Evolutionary conservation across 2,329 filamentous ascomycete genomes (phyloP).

Genomic region (Fusarium sp.): DNA sequence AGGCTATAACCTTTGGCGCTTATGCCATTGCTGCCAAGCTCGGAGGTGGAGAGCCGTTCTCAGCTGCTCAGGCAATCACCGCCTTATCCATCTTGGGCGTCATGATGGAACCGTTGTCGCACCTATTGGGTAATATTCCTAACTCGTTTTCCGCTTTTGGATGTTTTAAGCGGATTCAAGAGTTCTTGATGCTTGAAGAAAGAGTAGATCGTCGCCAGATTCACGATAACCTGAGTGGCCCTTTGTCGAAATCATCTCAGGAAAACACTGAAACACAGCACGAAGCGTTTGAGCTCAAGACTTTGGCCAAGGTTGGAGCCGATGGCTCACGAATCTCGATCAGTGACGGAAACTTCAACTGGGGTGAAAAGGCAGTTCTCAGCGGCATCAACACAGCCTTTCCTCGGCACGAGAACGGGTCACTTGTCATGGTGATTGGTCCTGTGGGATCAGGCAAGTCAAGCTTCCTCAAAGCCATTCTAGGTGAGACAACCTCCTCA

Average conservation of each 20-base stretch:
- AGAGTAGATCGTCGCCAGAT: slow-evolving; percentile 38
- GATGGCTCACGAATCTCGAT: slow-evolving; percentile 32
- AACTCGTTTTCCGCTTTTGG: slow-evolving; percentile 42
- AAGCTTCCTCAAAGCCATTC: slow-evolving; percentile 44
- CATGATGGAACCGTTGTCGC: slow-evolving; percentile 41
- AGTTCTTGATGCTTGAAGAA: slow-evolving; percentile 42
- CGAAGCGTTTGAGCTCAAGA: slow-evolving; percentile 20
- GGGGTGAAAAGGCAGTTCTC: slow-evolving; percentile 42
- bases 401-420: slow-evolving; percentile 29
- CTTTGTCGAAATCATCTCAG: not conserved
- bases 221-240: not conserved
- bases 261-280: not conserved
- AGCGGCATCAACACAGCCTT: slow-evolving; percentile 39
- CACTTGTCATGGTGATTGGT: slow-evolving; percentile 45
- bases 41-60: slow-evolving; percentile 38
- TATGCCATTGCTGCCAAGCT: slow-evolving; percentile 44
- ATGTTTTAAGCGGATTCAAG: slow-evolving; percentile 46
- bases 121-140: slow-evolving; percentile 41
- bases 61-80: slow-evolving; percentile 45
- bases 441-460: slow-evolving; percentile 49
- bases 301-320: not conserved
- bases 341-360: slow-evolving; percentile 39
- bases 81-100: slow-evolving; percentile 45
- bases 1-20: slow-evolving; percentile 45
- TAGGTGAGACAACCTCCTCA: slow-evolving; percentile 41